Base-by-base conservation (phyloP, 345 rosid genomes). In the Atalantia buxifolia region DNA sequence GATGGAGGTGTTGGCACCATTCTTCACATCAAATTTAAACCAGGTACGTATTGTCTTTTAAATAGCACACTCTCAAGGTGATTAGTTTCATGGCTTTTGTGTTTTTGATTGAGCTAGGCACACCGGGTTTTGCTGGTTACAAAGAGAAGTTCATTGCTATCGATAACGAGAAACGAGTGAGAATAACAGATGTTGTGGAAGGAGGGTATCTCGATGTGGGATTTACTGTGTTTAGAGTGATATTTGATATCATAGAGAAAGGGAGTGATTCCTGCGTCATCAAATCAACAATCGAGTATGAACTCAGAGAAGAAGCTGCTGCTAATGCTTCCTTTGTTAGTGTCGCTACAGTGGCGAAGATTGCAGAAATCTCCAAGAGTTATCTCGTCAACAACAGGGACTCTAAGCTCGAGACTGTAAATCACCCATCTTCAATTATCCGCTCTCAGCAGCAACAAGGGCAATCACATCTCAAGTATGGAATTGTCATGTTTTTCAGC, bases 1-100 rank as follows among this genome's bases (percentile, higher is more conserved):
- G 84, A 83, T 60, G 86, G 79, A 14, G 78, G 80, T 7, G 71
- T 65, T 13, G 81, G 79, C 21, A 80, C 83, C 60, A 6, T 80
- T 64, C 22, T 80, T 25, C 28, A 63, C 13, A 38, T 83, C 50
- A 45, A 33, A 10, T 69, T 77, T 13, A 19, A 5, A 22, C 77
- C 79, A 74, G 79, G 81, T 76, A 71, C 14, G 16, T 4, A 6
- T 3, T 1, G 9, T 18, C 19, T 16, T 38, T 7, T 19, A 30
- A 5, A 16, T 12, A 42, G 4, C 4, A 42, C 50, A 42, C 50
- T 42, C 22, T 50, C 4, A 50, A 12, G 50, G 56, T 14, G 21
- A 50, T 18, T 0, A 50, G 3, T 14, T 9, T 14, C 36, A 18
- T 64, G 25, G 14, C 12, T 25, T 61, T 25, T 10, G 16, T 42